Evolutionary conservation across 2,329 filamentous ascomycete species (phyloP), one percentile per base, ranked within the genome.

Genomic region (Fusarium neocosmosporiellum): DNA sequence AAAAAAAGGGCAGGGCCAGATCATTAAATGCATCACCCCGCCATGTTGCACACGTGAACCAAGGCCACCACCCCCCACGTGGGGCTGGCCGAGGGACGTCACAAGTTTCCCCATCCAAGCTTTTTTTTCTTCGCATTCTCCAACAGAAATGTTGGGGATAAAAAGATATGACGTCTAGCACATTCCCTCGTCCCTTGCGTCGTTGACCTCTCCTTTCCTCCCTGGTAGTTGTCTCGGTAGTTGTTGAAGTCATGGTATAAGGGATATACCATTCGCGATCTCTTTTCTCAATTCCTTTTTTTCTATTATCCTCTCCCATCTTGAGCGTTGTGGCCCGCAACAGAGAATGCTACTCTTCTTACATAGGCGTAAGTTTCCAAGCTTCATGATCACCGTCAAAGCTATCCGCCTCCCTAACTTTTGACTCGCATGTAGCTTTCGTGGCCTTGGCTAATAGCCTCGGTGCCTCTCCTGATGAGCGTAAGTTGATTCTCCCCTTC

Each of bases 381-480:
- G 58, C 68, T 63, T 59, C 41, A 39, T 18, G 22, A 48, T 48
- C n/a, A 48, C 11, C 41, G 5, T 3, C 37, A 10, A 14, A 67
- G 31, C 41, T 46, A 53, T 27, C 18, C 8, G n/a, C 37, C 18
- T 57, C 63, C n/a, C n/a, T 39, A 50, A 29, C 65, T 11, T n/a
- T n/a, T 3, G n/a, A 18, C 27, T 31, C 46, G 37, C 41, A 8
- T 60, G 22, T 57, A 83, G 80, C 80, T 71, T 84, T 83, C 71
- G 79, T 79, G 76, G 73, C 77, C 33, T 73, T 83, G 59, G 78
- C 82, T 39, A 66, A 64, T 39, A 75, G 55, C 54, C 60, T 81
- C 22, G 81, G 81, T 33, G 80, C 81, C 27, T 81, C 83, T 20
- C 71, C 82, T 39, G 83, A 84, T 65, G 83, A 84, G 76, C 77